phyloP scores from a whole-genome alignment of 768 basidiomycete genomes.

The Omphalotus guepiniiformis region DNA sequence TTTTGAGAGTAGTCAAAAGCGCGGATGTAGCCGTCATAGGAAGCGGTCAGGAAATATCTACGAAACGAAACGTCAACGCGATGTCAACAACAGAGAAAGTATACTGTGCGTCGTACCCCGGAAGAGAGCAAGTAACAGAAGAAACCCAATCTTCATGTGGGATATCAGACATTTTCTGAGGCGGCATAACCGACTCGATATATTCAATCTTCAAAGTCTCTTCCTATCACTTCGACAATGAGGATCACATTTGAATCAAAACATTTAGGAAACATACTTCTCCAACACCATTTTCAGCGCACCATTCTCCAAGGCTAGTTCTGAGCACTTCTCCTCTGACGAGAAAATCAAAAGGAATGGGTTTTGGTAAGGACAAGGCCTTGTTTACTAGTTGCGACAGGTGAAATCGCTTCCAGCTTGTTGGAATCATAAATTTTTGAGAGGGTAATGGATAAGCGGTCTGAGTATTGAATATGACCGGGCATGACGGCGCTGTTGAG shows the following conservation, averaged over 20 bases:
- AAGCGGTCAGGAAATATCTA: slow-evolving; percentile 71
- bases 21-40: slow-evolving; percentile 77
- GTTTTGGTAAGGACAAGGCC: slow-evolving; percentile 66
- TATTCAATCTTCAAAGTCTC: slow-evolving; percentile 92
- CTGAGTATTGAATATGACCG: slow-evolving; percentile 71
- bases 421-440: slow-evolving; percentile 91
- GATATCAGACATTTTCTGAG: slow-evolving; percentile 71
- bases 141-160: slow-evolving; percentile 96
- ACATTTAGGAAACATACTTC: slow-evolving; percentile 44
- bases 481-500: slow-evolving; percentile 33
- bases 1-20: slow-evolving; percentile 69
- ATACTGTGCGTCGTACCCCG: slow-evolving; percentile 54
- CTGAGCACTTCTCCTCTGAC: slow-evolving; percentile 78
- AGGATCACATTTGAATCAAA: slow-evolving; percentile 5
- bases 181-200: slow-evolving; percentile 84
- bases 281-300: slow-evolving; percentile 60
- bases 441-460: slow-evolving; percentile 71
- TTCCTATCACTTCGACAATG: slow-evolving; percentile 45
- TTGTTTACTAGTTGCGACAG: slow-evolving; percentile 97
- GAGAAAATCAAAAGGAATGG: slow-evolving; percentile 92
- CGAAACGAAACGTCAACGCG: slow-evolving; percentile 7
- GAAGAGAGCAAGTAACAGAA: slow-evolving; percentile 58
- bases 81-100: too few species aligned
- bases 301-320: slow-evolving; percentile 71
- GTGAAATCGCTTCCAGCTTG: slow-evolving; percentile 90